These are phyloP conservation scores for Colletotrichum gloeosporioides DNA, from an alignment of 2,329 filamentous ascomycete species.

Conservation along the genomic window DNA sequence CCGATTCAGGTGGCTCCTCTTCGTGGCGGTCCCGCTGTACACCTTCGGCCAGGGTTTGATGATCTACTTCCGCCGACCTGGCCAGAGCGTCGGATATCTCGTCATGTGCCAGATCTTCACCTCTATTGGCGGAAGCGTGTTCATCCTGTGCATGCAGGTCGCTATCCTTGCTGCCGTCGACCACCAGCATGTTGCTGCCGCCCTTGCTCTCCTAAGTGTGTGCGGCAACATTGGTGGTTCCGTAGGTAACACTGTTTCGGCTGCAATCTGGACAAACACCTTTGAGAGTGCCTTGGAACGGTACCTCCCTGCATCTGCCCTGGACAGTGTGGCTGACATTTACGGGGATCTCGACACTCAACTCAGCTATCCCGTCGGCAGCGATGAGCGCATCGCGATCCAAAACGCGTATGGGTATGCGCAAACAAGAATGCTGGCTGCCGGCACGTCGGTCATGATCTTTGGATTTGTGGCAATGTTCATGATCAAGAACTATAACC, in stretches of 20 bases:
- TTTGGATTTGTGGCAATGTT: slow-evolving; percentile 39
- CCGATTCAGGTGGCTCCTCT: slow-evolving; percentile 53
- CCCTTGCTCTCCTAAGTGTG: slow-evolving; percentile 50
- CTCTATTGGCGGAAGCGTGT: slow-evolving; percentile 35
- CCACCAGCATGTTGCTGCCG: slow-evolving; percentile 58
- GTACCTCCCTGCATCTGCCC: slow-evolving; percentile 49
- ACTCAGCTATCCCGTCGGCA: slow-evolving; percentile 50
- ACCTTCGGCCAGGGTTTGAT: slow-evolving; percentile 55
- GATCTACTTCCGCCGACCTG: slow-evolving; percentile 45
- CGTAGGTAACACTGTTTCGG: slow-evolving; percentile 48
- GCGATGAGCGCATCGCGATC: slow-evolving; percentile 51
- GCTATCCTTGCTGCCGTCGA: slow-evolving; percentile 61
- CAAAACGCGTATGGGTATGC: slow-evolving; percentile 60
- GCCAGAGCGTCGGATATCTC: slow-evolving; percentile 37
- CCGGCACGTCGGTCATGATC: slow-evolving; percentile 32
- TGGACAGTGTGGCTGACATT: slow-evolving; percentile 47
- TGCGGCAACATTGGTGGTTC: slow-evolving; percentile 49
- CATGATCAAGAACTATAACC: slow-evolving; percentile 52
- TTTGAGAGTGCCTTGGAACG: slow-evolving; percentile 47
- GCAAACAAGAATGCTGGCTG: slow-evolving; percentile 49
- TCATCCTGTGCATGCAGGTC: slow-evolving; percentile 55
- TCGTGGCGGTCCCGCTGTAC: slow-evolving; percentile 54
- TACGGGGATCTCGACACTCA: slow-evolving; percentile 59
- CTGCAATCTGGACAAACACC: slow-evolving; percentile 48
- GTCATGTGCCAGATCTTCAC: slow-evolving; percentile 50